Conservation (phyloP, 441 rosid species). For the Mallotus japonicus region DNA sequence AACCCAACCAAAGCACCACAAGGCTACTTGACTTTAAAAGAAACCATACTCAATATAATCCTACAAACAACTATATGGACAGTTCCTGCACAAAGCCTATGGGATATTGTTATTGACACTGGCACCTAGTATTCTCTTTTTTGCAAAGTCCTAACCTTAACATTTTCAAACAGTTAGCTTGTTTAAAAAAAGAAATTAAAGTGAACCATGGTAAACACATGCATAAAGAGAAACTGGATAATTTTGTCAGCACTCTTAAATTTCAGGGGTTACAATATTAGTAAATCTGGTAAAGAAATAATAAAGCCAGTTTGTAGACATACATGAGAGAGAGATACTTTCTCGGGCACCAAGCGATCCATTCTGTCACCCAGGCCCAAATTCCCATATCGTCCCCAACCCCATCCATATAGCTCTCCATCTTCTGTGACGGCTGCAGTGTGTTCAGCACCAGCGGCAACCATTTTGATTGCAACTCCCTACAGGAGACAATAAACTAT, state of each 20-base stretch:
- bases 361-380: slow-evolving; percentile 94
- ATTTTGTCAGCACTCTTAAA: slow-evolving; percentile 5
- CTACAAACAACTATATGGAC: not conserved
- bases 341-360: slow-evolving; percentile 88
- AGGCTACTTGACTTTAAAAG: not conserved
- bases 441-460: slow-evolving; percentile 99
- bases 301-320: slow-evolving; percentile 32
- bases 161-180: not conserved
- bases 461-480: slow-evolving; percentile 83
- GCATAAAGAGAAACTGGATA: not conserved
- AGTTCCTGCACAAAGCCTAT: not conserved
- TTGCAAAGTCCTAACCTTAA: not conserved
- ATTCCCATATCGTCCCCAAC: slow-evolving; percentile 98
- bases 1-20: not conserved
- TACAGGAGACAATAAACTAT: slow-evolving; percentile 34
- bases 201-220: not conserved
- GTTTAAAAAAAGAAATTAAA: not conserved
- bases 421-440: slow-evolving; percentile 92
- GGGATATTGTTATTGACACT: not conserved
- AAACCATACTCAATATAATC: not conserved
- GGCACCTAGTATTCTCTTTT: not conserved
- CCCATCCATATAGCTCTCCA: slow-evolving; percentile 99
- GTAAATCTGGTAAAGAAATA: slow-evolving; percentile 2
- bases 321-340: slow-evolving; percentile 62
- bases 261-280: not conserved